Conservation (phyloP, 768 basidiomycete genomes). For the Cystofilobasidium bisporidii region DNA sequence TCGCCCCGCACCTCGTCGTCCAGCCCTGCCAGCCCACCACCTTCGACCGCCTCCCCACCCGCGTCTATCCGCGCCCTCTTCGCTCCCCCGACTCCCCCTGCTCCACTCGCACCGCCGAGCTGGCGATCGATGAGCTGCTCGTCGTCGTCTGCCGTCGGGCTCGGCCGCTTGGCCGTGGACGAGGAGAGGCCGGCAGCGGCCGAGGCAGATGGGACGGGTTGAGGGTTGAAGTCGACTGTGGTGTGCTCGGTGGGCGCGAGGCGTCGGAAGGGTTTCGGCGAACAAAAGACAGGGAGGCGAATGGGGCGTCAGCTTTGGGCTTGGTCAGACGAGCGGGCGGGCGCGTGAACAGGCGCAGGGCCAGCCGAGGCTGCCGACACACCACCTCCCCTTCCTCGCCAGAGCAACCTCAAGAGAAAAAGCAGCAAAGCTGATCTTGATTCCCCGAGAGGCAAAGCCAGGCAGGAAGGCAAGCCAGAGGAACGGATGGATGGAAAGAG, state of each 20-base stretch:
- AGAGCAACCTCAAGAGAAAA: too few species aligned
- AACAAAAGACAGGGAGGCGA: neutral
- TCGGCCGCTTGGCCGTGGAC: slow-evolving; percentile 5
- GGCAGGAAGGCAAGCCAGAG: too few species aligned
- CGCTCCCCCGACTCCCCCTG: too few species aligned
- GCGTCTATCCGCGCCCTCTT: neutral
- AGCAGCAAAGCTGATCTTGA: too few species aligned
- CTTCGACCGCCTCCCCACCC: neutral
- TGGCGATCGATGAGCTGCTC: neutral
- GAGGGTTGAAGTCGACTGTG: neutral
- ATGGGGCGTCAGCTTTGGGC: neutral
- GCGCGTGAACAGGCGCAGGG: too few species aligned
- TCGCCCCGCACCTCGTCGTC: neutral
- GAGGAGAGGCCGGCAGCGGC: too few species aligned
- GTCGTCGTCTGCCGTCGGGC: neutral
- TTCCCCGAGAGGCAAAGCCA: too few species aligned
- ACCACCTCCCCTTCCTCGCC: too few species aligned
- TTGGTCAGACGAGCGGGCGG: too few species aligned
- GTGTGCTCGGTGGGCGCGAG: too few species aligned
- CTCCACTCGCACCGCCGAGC: neutral
- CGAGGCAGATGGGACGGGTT: neutral
- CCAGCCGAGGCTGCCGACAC: too few species aligned
- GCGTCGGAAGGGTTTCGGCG: neutral
- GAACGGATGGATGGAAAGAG: neutral
- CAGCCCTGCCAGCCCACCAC: neutral